Evolutionary conservation across 2,329 filamentous ascomycete species (phyloP).

Genomic region (Penicillium sp.): DNA sequence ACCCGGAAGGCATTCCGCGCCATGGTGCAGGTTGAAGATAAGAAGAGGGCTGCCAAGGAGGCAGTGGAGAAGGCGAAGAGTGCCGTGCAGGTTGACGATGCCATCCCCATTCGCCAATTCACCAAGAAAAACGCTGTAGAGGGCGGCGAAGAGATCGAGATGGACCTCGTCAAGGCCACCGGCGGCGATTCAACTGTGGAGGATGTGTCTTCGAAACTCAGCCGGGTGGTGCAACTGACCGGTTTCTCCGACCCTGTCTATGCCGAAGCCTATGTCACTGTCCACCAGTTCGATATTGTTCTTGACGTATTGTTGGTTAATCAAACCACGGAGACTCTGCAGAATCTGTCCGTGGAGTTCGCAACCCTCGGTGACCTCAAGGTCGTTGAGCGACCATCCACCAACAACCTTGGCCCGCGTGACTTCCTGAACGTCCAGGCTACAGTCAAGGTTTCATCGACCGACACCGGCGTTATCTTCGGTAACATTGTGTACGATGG

Average conservation of each 20-base stretch:
- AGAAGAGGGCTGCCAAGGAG: slow-evolving; percentile 93
- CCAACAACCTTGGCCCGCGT: slow-evolving; percentile 89
- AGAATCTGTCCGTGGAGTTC: slow-evolving; percentile 96
- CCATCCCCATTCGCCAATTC: slow-evolving; percentile 86
- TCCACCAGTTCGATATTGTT: slow-evolving; percentile 98
- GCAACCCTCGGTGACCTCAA: slow-evolving; percentile 97
- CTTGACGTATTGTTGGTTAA: slow-evolving; percentile 95
- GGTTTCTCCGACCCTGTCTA: slow-evolving; percentile 98
- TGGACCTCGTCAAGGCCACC: slow-evolving; percentile 89
- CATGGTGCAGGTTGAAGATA: slow-evolving; percentile 96
- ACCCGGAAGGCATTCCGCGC: slow-evolving; percentile 92
- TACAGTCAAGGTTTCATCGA: slow-evolving; percentile 97
- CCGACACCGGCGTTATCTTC: slow-evolving; percentile 97
- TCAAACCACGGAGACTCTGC: slow-evolving; percentile 91
- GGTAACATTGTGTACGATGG: slow-evolving; percentile 98
- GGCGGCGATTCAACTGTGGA: slow-evolving; percentile 81
- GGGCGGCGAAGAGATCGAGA: slow-evolving; percentile 77
- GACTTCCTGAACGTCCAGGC: slow-evolving; percentile 98
- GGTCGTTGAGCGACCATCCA: slow-evolving; percentile 93
- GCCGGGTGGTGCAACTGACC: slow-evolving; percentile 91
- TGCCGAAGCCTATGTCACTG: slow-evolving; percentile 97
- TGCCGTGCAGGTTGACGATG: slow-evolving; percentile 92
- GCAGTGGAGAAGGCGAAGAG: slow-evolving; percentile 89
- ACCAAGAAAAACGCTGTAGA: slow-evolving; percentile 84
- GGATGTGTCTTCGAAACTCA: slow-evolving; percentile 89